Evolutionary conservation across 2,329 filamentous ascomycete species (phyloP), one percentile per base, ranked within the genome.

Genomic region (Clarireedia monteithiana): DNA sequence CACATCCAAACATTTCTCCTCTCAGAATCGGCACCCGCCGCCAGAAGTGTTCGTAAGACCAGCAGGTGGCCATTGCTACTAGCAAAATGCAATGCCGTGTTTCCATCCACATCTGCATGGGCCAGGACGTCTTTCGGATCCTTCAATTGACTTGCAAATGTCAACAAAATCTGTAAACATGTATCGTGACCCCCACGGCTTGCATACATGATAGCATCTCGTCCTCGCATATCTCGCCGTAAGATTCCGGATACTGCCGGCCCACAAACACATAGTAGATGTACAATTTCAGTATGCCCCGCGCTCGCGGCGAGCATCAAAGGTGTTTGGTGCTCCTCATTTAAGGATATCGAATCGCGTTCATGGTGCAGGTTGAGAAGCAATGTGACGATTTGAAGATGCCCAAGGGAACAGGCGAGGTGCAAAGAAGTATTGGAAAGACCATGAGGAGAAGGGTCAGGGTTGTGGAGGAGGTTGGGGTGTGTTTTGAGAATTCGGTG

Each of bases 41-140:
- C 84, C 12, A 95, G 77, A 53, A 95, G 75, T 38, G 90, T 86
- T 45, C 90, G 78, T 54, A 95, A 73, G 0, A 89, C 86, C 53
- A 91, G 82, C 47, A 95, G 71, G 63, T 92, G 87, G 1, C 90
- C 90, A 65, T 88, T 88, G 47, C 86, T 86, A 65, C 84, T 89
- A 12, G 91, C 91, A 72, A 94, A 91, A 72, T 95, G 90, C 45
- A 95, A 75, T 0, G 89, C 88, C 2, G 89, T 95, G 68, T 95
- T 94, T n/a, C 90, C 90, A 57, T 86, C 80, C 1, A 77, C 66
- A 66, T 95, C 90, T 4, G 77, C 75, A 30, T 77, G 74, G 47
- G 75, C 75, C 6, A 88, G 53, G 7, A 67, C 38, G 3, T 53
- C 58, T 20, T 58, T 57, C 0, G 63, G 60, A 4, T 56, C 53